Base-by-base conservation (phyloP, 805 yeast genomes). In the Metschnikowia henanensis region DNA sequence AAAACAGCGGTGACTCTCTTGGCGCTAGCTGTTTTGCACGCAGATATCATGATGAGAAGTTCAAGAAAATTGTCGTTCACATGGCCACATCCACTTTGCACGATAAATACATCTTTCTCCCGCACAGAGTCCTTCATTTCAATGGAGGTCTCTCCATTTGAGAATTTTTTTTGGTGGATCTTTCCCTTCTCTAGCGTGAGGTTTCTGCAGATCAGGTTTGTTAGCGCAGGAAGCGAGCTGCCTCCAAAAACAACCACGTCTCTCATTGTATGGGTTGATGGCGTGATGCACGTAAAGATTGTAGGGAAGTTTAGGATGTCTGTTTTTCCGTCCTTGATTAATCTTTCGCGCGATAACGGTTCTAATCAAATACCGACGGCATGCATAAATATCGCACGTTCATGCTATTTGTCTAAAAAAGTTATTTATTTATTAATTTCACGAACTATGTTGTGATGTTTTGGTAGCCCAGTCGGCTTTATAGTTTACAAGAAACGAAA, bases 131-230 rank as follows among this genome's bases (percentile, higher is more conserved):
- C 95, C 42, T 77, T 76, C 43, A 94, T 80, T 44, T 84, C 85
- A 46, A 94, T 88, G 22, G 92, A 83, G 4, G 96, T 91, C 61
- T 94, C 99, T 41, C 99, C 99, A 61, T 94, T 94, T 48, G 92
- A 84, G 47, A 71, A 71, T 60, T 83, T 83, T 47, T 79, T 79
- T 45, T 83, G 72, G 35, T 72, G 72, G 15, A 85, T 87, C 21
- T 75, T 71, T 6, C 95, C 91, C 45, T 80, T 78, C 19, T 82
- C 82, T 13, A 90, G 70, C n/a, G 89, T 83, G 35, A 94, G 69
- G 56, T 83, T 83, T 10, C 79, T 75, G 65, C 97, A 89, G 32
- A 94, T 90, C 47, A 81, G 68, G 29, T 75, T 75, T 3, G 92
- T 84, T 40, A 94, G 76, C 7, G 75, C 76, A 4, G 95, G 94